phyloP scores from a whole-genome alignment of 169 alveolate genomes.

The Babesia sp. region DNA sequence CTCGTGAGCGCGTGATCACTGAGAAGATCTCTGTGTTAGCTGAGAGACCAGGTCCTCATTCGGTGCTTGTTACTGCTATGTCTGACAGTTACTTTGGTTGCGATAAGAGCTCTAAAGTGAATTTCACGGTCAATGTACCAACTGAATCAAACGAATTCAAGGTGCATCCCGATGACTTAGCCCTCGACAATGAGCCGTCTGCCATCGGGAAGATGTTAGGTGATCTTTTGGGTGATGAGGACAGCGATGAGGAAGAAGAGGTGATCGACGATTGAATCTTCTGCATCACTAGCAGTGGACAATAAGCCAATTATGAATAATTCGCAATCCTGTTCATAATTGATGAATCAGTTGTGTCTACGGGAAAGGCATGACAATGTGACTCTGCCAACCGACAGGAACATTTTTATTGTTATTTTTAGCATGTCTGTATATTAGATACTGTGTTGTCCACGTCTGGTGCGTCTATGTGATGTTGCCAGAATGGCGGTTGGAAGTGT shows the following conservation, averaged over 20 bases:
- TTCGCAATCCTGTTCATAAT: too few species aligned
- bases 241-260: constrained; percentile 81
- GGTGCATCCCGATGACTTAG: constrained; percentile 85
- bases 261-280: constrained; percentile 52
- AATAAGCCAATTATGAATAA: too few species aligned
- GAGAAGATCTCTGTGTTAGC: constrained; percentile 76
- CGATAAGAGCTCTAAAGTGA: constrained; percentile 67
- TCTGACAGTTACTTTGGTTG: constrained; percentile 82
- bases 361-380: too few species aligned
- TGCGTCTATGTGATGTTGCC: too few species aligned
- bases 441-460: too few species aligned
- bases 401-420: too few species aligned
- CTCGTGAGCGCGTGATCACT: constrained; percentile 72
- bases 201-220: constrained; percentile 81
- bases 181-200: constrained; percentile 83
- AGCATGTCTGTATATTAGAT: too few species aligned
- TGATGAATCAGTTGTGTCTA: too few species aligned
- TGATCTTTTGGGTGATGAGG: constrained; percentile 71
- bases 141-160: constrained; percentile 68
- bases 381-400: too few species aligned
- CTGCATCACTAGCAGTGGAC: too few species aligned
- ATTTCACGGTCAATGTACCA: constrained; percentile 49
- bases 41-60: constrained; percentile 75
- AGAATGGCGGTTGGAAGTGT: too few species aligned
- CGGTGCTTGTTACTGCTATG: constrained; percentile 67